Conservation (phyloP, 176 grass and related monocot species). For the Aegilops longissima region DNA sequence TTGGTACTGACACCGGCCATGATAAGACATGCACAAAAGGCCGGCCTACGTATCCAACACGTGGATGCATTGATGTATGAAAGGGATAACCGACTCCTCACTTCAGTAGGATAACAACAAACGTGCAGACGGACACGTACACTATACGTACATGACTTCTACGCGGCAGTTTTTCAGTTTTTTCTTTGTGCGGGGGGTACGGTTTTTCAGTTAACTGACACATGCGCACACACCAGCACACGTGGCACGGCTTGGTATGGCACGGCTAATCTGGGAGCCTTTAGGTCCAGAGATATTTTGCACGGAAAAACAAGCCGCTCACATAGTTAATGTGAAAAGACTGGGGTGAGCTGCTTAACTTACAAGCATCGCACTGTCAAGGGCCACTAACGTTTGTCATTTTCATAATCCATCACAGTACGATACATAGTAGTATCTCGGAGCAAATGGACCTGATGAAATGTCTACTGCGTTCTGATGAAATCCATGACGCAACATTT, state of each 20-base stretch:
- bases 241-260: not conserved
- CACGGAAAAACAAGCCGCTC: not conserved
- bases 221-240: not conserved
- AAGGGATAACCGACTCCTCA: not conserved
- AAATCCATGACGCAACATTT: not conserved
- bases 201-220: not conserved
- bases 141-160: not conserved
- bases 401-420: not conserved
- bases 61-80: not conserved
- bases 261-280: not conserved
- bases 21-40: not conserved
- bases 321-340: not conserved
- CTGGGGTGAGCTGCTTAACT: too few species aligned
- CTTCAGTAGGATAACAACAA: not conserved
- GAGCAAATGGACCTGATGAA: not conserved
- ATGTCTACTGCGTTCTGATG: not conserved
- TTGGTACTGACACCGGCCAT: slow-evolving; percentile 12
- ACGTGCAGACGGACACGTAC: too few species aligned
- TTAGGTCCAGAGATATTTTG: not conserved
- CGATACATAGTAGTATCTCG: not conserved
- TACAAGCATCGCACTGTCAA: not conserved
- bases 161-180: not conserved
- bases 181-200: too few species aligned
- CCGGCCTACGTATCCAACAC: not conserved
- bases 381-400: not conserved